These are phyloP conservation scores for Thielaviopsis euricoi DNA, from an alignment of 2,329 filamentous ascomycete species.

Conservation along the genomic window DNA sequence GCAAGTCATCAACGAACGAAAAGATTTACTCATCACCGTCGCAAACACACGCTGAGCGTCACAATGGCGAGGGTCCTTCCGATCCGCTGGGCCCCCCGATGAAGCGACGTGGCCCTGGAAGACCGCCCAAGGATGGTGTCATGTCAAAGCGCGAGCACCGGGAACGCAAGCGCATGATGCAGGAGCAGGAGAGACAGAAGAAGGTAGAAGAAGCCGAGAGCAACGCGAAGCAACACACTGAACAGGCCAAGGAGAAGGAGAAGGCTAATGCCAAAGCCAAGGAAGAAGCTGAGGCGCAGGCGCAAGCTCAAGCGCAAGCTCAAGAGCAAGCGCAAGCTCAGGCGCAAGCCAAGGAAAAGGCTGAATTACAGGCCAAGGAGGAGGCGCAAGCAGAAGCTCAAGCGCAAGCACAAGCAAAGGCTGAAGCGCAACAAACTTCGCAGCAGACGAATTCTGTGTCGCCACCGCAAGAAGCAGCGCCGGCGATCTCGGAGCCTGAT, in stretches of 20 bases:
- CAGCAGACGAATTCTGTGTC: not conserved
- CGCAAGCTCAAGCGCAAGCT: not conserved
- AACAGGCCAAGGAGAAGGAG: not conserved
- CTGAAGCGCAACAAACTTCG: not conserved
- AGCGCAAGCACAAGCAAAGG: not conserved
- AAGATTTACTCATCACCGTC: not conserved
- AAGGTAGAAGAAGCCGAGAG: not conserved
- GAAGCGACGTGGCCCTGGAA: constrained; percentile 56
- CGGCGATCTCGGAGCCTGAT: constrained; percentile 2
- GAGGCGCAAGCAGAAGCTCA: not conserved
- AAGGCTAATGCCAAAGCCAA: not conserved
- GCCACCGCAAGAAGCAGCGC: not conserved
- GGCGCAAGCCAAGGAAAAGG: not conserved
- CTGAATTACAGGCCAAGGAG: not conserved
- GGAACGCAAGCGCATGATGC: constrained; percentile 37
- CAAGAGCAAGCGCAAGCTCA: not conserved
- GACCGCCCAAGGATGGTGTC: constrained; percentile 67
- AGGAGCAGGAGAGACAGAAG: constrained; percentile 24
- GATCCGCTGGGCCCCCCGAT: not conserved
- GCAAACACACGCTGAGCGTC: not conserved
- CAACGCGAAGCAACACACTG: not conserved
- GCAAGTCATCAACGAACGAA: constrained; percentile 2
- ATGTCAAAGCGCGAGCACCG: constrained; percentile 65
- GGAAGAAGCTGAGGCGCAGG: not conserved
- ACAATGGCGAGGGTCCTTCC: not conserved